Conservation (phyloP, 2,329 filamentous ascomycete species). For the Aspergillus flavus region DNA sequence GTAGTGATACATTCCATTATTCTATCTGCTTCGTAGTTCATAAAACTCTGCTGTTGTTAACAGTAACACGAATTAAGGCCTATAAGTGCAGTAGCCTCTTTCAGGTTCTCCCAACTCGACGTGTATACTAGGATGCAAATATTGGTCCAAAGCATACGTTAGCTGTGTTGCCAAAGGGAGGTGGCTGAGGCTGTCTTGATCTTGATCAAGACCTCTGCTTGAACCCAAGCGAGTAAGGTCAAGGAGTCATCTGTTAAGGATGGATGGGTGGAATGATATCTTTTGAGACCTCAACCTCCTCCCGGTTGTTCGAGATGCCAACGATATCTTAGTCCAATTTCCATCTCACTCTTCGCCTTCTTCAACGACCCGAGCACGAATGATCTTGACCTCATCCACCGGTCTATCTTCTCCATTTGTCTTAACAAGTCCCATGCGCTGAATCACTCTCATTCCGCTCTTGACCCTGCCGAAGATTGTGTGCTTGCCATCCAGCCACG, state of each 20-base stretch:
- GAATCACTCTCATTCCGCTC: slow-evolving; percentile 77
- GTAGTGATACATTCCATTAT: slow-evolving; percentile 65
- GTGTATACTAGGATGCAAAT: not conserved
- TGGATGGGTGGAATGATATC: not conserved
- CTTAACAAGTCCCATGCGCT: slow-evolving; percentile 84
- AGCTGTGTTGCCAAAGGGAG: not conserved
- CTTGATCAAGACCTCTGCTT: not conserved
- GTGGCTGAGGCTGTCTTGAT: not conserved
- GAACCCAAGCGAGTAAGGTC: not conserved
- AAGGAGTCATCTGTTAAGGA: not conserved
- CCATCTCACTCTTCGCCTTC: slow-evolving; percentile 48
- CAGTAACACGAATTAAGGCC: not conserved
- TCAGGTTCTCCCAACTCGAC: not conserved
- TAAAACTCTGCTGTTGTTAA: slow-evolving; percentile 1
- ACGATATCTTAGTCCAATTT: not conserved
- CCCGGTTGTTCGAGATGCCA: not conserved
- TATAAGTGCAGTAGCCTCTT: not conserved
- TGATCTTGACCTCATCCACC: slow-evolving; percentile 77
- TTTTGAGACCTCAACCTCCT: not conserved
- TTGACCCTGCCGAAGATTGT: slow-evolving; percentile 94
- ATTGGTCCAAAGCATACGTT: not conserved
- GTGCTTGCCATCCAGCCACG: slow-evolving; percentile 96
- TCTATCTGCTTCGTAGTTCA: slow-evolving; percentile 13
- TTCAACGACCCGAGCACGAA: slow-evolving; percentile 71
- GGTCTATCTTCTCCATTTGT: slow-evolving; percentile 81